Evolutionary conservation across 805 yeast genomes (phyloP), one percentile per base, ranked within the genome.

Genomic region (Priceomyces fermenticarens): DNA sequence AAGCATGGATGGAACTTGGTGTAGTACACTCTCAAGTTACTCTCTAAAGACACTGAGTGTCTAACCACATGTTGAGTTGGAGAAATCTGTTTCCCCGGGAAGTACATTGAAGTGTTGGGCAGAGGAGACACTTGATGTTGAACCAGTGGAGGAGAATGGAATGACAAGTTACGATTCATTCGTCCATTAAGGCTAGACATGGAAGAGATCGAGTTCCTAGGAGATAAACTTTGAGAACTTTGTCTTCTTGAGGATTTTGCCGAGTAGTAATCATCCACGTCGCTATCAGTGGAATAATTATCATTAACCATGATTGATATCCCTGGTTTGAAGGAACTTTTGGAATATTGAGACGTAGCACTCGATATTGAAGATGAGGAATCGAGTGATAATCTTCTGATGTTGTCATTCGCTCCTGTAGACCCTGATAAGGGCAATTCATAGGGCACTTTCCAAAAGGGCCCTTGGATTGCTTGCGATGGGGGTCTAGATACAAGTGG

Each of bases 401-500:
- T 54, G 43, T 43, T 38, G 32, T 20, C 38, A 29, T 40, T 13
- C 10, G 45, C 46, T 25, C 25, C 30, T 13, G 30, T 28, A 11
- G 38, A 23, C 16, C 53, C 49, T 25, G 48, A 40, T 20, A 20
- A 8, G 0, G 82, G 81, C 73, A 77, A 72, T 45, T 77, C 80
- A 51, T 75, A 76, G 5, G 83, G 83, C 3, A 77, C 83, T 50
- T 77, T 79, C 84, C 84, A 79, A 56, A 79, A 77, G 8, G 75
- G 75, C n/a, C 63, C 67, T 44, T 63, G 70, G 31, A 67, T 59
- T 15, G 67, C 66, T 4, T 70, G 59, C 16, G 58, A 50, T 27
- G 45, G 49, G 27, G 40, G 36, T 11, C 25, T 32, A 25, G 11
- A 31, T 17, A 12, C 34, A 16, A 13, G 41, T 13, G 34, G 44